phyloP scores from a whole-genome alignment of 495 filamentous ascomycete species.

The Daldinia caldariorum region DNA sequence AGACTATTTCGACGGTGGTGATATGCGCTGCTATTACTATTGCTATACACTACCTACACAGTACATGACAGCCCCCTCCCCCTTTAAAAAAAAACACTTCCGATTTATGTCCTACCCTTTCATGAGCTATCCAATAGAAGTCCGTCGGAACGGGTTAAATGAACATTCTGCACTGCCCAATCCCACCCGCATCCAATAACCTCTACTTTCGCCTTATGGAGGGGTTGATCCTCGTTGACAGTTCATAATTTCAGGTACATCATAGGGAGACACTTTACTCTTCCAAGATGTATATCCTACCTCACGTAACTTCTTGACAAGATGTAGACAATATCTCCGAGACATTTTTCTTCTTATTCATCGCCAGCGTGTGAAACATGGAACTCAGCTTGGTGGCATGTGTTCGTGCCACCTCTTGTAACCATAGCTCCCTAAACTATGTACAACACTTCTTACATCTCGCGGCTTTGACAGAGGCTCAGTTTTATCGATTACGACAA shows the following conservation, averaged over 20 bases:
- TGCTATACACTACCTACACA: neutral
- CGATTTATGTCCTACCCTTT: slow-evolving; percentile 8
- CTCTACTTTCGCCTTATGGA: slow-evolving; percentile 6
- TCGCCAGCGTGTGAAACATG: slow-evolving; percentile 32
- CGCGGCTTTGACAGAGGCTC: slow-evolving; percentile 26
- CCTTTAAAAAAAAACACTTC: slow-evolving; percentile 7
- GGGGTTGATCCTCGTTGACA: slow-evolving; percentile 34
- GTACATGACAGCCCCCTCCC: slow-evolving; percentile 16
- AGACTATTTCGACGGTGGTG: too few species aligned
- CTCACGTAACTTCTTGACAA: slow-evolving; percentile 19
- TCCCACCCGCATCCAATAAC: neutral
- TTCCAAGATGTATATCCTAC: slow-evolving; percentile 13
- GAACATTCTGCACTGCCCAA: slow-evolving; percentile 25
- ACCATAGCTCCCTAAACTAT: neutral
- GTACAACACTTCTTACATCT: too few species aligned
- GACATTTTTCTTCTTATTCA: slow-evolving; percentile 26
- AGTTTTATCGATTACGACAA: slow-evolving; percentile 23
- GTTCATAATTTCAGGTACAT: neutral
- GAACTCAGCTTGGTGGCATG: slow-evolving; percentile 16
- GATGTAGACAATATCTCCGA: slow-evolving; percentile 33
- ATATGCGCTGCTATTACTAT: neutral
- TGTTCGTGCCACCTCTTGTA: slow-evolving; percentile 13
- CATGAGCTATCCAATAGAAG: slow-evolving; percentile 21
- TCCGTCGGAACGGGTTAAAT: slow-evolving; percentile 21
- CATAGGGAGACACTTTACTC: neutral